Conservation (phyloP, 495 filamentous ascomycete genomes). For the Xylaria bambusicola region DNA sequence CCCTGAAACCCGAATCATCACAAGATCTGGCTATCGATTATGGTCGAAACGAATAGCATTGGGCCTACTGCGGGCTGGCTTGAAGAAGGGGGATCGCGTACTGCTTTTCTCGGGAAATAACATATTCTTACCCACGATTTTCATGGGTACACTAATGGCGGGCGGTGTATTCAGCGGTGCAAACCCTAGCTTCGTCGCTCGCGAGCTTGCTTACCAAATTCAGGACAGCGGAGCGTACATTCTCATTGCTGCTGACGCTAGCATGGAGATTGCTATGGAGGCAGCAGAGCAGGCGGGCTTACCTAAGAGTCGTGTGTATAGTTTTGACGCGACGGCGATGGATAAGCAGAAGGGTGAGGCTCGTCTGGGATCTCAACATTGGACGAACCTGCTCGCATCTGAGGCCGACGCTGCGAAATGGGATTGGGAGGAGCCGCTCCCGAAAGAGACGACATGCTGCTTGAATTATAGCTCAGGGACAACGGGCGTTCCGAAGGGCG, state of each 20-base stretch:
- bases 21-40: constrained; percentile 57
- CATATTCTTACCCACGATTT: constrained; percentile 70
- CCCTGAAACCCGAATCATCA: constrained; percentile 46
- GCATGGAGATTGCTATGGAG: constrained; percentile 62
- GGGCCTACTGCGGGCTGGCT: constrained; percentile 65
- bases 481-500: constrained; percentile 82
- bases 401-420: constrained; percentile 47
- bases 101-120: constrained; percentile 72
- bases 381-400: constrained; percentile 43
- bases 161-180: constrained; percentile 80
- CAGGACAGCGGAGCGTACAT: constrained; percentile 67
- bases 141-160: constrained; percentile 74
- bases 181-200: constrained; percentile 70
- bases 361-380: constrained; percentile 41
- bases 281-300: constrained; percentile 71
- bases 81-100: constrained; percentile 70
- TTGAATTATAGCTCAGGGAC: constrained; percentile 79
- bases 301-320: constrained; percentile 48
- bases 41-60: constrained; percentile 72
- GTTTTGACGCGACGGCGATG: constrained; percentile 49
- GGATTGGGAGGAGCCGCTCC: constrained; percentile 41
- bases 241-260: constrained; percentile 57
- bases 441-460: constrained; percentile 41
- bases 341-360: constrained; percentile 41
- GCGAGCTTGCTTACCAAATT: constrained; percentile 73